Evolutionary conservation across 306 rosid species (phyloP).

Genomic region (Castanea mollissima): DNA sequence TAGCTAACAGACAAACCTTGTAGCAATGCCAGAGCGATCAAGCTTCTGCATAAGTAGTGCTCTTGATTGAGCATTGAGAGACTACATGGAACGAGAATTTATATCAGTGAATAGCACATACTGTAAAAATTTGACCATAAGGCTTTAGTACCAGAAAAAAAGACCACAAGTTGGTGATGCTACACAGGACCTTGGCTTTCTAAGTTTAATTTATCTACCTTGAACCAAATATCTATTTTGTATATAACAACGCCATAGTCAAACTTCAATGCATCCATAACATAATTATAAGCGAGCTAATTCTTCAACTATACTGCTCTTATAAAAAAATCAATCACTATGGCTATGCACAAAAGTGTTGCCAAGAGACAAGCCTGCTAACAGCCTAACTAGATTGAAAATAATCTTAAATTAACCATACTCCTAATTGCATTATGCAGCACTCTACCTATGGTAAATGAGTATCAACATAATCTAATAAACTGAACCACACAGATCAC

Average conservation of each 20-base stretch:
- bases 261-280: not conserved
- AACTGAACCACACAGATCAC: not conserved
- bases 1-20: constrained; percentile 53
- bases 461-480: not conserved
- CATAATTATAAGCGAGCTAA: not conserved
- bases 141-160: not conserved
- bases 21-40: constrained; percentile 81
- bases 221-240: not conserved
- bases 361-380: not conserved
- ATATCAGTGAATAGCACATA: constrained; percentile 9
- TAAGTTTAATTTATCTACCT: not conserved
- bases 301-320: not conserved
- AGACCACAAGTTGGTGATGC: not conserved
- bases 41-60: constrained; percentile 92
- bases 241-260: not conserved
- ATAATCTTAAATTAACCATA: not conserved
- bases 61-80: constrained; percentile 96
- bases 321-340: not conserved
- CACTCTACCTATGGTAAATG: not conserved
- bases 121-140: not conserved
- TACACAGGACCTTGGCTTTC: not conserved
- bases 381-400: not conserved
- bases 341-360: not conserved
- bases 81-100: constrained; percentile 41
- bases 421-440: not conserved